phyloP scores from a whole-genome alignment of 148 eudicot genomes.

The Cornus kousa region DNA sequence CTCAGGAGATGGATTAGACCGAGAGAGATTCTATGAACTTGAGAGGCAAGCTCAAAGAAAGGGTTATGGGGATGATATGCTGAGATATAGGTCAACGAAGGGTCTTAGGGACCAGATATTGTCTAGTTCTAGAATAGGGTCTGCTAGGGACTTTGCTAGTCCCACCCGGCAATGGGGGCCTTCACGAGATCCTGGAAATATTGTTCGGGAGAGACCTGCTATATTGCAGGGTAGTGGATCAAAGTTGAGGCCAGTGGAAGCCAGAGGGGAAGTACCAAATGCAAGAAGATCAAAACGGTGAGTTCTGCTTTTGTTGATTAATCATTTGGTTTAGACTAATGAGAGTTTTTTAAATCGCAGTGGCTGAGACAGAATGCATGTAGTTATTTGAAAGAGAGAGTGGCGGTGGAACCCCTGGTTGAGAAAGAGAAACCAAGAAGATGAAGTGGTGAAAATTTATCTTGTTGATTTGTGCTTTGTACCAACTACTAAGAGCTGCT shows the following conservation, averaged over 20 bases:
- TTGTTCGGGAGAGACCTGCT: constrained; percentile 17
- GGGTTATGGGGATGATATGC: constrained; percentile 49
- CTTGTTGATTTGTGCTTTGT: constrained; percentile 1
- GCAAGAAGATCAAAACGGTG: constrained; percentile 30
- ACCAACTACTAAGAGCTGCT: not conserved
- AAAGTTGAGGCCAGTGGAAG: constrained; percentile 27
- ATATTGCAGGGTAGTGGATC: constrained; percentile 19
- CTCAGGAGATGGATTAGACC: constrained; percentile 19
- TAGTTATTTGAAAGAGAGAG: not conserved
- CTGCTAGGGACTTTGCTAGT: constrained; percentile 31
- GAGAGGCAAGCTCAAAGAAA: constrained; percentile 47
- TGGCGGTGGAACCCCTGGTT: not conserved
- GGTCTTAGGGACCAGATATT: constrained; percentile 46
- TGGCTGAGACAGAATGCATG: not conserved
- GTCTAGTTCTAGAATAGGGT: constrained; percentile 46
- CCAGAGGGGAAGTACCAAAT: constrained; percentile 25
- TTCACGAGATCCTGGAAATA: constrained; percentile 30
- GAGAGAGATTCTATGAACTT: constrained; percentile 28
- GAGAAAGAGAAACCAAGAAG: constrained; percentile 4
- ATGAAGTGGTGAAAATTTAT: not conserved
- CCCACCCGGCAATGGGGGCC: constrained; percentile 42
- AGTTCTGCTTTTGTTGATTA: not conserved
- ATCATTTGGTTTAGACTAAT: not conserved
- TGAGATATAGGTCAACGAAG: constrained; percentile 35
- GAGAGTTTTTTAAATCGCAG: constrained; percentile 5